Base-by-base conservation (phyloP, 345 rosid genomes). In the Eucalyptus paniculata region DNA sequence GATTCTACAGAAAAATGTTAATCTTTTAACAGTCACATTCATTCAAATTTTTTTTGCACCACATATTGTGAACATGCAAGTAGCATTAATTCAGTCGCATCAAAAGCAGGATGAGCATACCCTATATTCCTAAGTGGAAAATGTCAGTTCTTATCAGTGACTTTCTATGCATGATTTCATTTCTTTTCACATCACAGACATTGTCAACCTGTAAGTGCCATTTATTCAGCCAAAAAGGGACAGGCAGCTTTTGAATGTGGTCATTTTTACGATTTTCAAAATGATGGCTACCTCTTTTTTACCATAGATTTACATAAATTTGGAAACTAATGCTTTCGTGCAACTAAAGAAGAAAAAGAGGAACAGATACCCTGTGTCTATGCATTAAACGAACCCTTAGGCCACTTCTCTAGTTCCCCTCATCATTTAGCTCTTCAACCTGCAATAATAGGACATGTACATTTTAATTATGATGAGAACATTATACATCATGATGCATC, bases 371-470 rank as follows among this genome's bases (percentile, higher is more conserved):
- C 90, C 91, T 92, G 88, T 89, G 96, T 88, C 92, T 96, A 89
- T 92, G 94, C 99, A 98, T 96, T 89, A 96, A 91, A 47, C 98
- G 96, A 88, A 97, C 97, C 92, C 95, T 93, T 88, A 98, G 99
- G 90, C 99, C 97, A 86, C 96, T 98, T 94, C 99, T 96, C 99
- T 99, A 98, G 88, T 96, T 96, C 88, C 94, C 96, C 89, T 93
- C 98, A 90, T 96, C 97, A 89, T 95, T 96, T 80, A 97, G 93
- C 92, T 97, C 99, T 4, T 93, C 91, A 54, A 97, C 98, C 99
- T 98, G 92, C 92, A 88, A 88, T 88, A 56, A 50, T 86, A 86
- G 85, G 87, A 18, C 32, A 80, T 17, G 87, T 87, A 87, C 89
- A 90, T 82, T 51, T 72, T 53, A 19, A 50, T 15, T 60, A 90